A percentile compares a stretch with the other conserved stretches of the same genome.
Conservation (phyloP, 495 filamentous ascomycete species). For the Choiromyces venosus region DNA sequence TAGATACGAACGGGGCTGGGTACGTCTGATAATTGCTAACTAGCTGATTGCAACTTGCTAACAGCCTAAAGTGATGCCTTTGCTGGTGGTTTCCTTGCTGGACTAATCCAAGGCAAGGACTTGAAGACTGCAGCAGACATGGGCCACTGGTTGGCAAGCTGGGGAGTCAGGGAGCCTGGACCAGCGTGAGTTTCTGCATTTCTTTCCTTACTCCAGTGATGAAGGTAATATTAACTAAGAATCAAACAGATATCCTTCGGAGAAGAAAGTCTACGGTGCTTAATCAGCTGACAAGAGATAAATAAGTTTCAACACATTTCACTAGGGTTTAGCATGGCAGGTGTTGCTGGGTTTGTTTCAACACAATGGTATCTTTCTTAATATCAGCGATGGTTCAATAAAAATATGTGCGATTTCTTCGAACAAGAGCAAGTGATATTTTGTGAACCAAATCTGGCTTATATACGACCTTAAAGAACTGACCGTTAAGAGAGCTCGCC, state of each 20-base stretch:
- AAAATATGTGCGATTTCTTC: neutral
- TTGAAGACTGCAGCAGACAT: slow-evolving; percentile 72
- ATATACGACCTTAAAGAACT: neutral
- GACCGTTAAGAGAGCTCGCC: neutral
- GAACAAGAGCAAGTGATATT: neutral
- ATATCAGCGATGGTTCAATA: neutral
- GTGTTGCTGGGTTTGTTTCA: slow-evolving; percentile 22
- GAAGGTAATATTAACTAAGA: slow-evolving; percentile 17
- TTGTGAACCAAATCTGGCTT: neutral
- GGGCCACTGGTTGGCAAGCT: slow-evolving; percentile 89
- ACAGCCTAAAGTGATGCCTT: slow-evolving; percentile 70
- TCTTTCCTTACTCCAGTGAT: neutral
- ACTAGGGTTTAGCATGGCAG: slow-evolving; percentile 3
- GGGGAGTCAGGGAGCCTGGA: slow-evolving; percentile 88
- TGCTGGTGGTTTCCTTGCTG: slow-evolving; percentile 86
- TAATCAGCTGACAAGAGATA: neutral
- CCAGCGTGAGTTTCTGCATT: slow-evolving; percentile 67
- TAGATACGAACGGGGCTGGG: slow-evolving; percentile 94
- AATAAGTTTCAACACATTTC: slow-evolving; percentile 7
- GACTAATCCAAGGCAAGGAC: slow-evolving; percentile 74
- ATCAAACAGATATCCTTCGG: slow-evolving; percentile 28
- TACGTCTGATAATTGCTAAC: slow-evolving; percentile 44
- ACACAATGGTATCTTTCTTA: neutral
- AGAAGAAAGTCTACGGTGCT: slow-evolving; percentile 35
- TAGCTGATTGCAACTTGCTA: slow-evolving; percentile 14